Conservation (phyloP, 2,329 filamentous ascomycete genomes). For the Decorospora gaudefroyi region DNA sequence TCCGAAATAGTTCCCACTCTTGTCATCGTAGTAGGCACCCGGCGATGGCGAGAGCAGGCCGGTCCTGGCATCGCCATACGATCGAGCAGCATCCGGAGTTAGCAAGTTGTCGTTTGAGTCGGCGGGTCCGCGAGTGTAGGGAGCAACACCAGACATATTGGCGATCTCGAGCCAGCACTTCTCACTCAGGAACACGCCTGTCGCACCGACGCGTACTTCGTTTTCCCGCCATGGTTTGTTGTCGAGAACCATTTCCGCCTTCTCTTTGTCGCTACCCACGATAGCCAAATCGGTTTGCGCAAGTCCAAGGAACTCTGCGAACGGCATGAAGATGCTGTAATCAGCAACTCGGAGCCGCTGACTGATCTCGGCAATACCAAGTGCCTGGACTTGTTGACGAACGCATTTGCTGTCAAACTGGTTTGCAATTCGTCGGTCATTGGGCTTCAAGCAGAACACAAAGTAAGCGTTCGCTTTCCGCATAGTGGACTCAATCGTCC, state of each 20-base stretch:
- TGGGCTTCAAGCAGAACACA: constrained; percentile 95
- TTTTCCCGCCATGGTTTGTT: constrained; percentile 91
- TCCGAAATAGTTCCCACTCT: constrained; percentile 80
- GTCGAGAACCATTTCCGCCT: constrained; percentile 87
- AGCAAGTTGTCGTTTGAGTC: constrained; percentile 58
- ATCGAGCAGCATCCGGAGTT: constrained; percentile 56
- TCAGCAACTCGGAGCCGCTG: constrained; percentile 90
- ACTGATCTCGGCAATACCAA: constrained; percentile 96
- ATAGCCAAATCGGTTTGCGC: constrained; percentile 82
- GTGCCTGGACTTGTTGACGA: constrained; percentile 88
- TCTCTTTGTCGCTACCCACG: constrained; percentile 90
- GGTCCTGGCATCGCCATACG: constrained; percentile 64
- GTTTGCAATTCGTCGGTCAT: constrained; percentile 94
- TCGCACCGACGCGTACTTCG: constrained; percentile 87
- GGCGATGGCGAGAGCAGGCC: constrained; percentile 61
- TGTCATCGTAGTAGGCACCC: constrained; percentile 72
- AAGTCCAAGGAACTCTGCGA: constrained; percentile 90
- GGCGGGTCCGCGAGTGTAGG: constrained; percentile 51
- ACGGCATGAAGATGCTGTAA: constrained; percentile 93
- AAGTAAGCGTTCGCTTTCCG: constrained; percentile 92
- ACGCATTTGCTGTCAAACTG: constrained; percentile 99
- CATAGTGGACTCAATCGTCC: constrained; percentile 88
- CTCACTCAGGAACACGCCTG: constrained; percentile 94
- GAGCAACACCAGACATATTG: constrained; percentile 63
- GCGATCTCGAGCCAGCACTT: constrained; percentile 92